Conservation (phyloP, 2,329 filamentous ascomycete genomes). For the Knufia fluminis region DNA sequence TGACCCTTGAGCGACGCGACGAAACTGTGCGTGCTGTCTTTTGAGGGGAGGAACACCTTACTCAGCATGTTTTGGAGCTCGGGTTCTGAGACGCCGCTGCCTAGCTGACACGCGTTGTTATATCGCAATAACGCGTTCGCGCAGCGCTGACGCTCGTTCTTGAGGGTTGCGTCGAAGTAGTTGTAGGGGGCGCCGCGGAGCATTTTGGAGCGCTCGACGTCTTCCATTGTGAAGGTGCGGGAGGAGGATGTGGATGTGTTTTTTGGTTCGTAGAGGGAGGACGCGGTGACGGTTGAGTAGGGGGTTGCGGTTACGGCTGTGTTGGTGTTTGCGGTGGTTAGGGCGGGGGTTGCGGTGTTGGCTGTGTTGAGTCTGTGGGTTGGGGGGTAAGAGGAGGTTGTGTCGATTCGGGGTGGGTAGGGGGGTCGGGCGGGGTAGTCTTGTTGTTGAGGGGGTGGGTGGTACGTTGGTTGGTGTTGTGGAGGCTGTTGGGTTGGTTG, state of each 20-base stretch:
- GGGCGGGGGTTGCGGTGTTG: constrained; percentile 5
- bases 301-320: neutral
- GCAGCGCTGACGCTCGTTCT: constrained; percentile 77
- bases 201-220: constrained; percentile 85
- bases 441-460: constrained; percentile 4
- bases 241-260: too few relatives aligned
- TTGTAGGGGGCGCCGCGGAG: constrained; percentile 67
- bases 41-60: constrained; percentile 63
- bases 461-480: constrained; percentile 4
- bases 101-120: constrained; percentile 72
- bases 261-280: constrained; percentile 10
- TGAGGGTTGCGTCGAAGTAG: constrained; percentile 67
- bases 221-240: constrained; percentile 28
- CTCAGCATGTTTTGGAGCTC: constrained; percentile 30
- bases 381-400: constrained; percentile 8
- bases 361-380: constrained; percentile 1
- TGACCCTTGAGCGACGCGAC: constrained; percentile 36
- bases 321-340: constrained; percentile 1
- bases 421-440: neutral
- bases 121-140: constrained; percentile 72
- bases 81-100: constrained; percentile 54
- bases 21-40: constrained; percentile 59
- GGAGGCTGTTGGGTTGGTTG: neutral
- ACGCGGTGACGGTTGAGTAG: constrained; percentile 3
- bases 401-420: constrained; percentile 5